Percentiles rank a stretch among this genome's conserved stretches.
Conservation (phyloP, 2,329 filamentous ascomycete species). For the Colletotrichum sidae region DNA sequence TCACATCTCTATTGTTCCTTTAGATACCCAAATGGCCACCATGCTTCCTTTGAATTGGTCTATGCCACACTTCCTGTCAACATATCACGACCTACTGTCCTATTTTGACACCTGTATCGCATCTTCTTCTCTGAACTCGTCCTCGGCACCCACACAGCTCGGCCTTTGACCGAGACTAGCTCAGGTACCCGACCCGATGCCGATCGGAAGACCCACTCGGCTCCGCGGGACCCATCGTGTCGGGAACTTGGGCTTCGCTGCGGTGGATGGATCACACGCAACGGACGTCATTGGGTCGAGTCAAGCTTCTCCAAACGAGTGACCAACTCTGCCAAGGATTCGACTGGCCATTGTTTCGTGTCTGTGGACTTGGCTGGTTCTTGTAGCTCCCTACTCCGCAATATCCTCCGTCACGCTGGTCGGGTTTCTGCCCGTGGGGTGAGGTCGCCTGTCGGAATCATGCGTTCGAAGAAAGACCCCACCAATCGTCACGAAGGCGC, state of each 20-base stretch:
- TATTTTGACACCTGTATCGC: background rate
- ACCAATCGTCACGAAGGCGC: background rate
- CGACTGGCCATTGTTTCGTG: background rate
- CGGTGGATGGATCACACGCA: background rate
- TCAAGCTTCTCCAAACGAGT: background rate
- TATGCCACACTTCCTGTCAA: too few species aligned
- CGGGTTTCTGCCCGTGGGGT: constrained; percentile 14
- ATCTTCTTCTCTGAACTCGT: background rate
- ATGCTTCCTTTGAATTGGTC: too few species aligned
- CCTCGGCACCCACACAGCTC: background rate
- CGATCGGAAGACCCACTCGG: constrained; percentile 31
- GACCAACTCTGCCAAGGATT: background rate
- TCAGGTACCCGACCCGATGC: constrained; percentile 22
- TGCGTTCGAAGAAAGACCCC: constrained; percentile 3
- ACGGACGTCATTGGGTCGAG: background rate
- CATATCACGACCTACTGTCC: too few species aligned
- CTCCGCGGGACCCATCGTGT: background rate
- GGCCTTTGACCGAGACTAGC: constrained; percentile 13
- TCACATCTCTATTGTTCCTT: background rate
- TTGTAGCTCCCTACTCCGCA: constrained; percentile 8
- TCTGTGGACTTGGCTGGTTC: background rate
- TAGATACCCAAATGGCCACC: too few species aligned
- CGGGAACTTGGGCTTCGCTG: constrained; percentile 8
- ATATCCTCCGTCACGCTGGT: constrained; percentile 5
- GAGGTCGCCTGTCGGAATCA: constrained; percentile 27